Conservation (phyloP, 768 basidiomycete genomes). For the Psilocybe cubensis region DNA sequence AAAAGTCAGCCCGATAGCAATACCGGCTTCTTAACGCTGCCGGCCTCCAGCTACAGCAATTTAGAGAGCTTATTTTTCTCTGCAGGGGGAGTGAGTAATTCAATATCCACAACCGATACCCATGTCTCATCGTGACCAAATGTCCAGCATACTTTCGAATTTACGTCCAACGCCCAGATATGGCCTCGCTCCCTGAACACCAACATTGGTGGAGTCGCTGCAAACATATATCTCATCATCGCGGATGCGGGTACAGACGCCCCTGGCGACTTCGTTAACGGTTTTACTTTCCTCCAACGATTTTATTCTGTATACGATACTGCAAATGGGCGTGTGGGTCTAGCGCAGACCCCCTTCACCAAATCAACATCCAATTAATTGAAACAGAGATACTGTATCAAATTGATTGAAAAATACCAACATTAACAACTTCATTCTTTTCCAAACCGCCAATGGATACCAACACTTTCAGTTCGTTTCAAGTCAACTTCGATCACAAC, state of each 20-base stretch:
- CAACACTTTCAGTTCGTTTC: too few species aligned
- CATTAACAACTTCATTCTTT: too few species aligned
- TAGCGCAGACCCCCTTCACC: conserved; percentile 57
- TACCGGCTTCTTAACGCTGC: conserved; percentile 57
- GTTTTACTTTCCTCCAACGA: conserved; percentile 42
- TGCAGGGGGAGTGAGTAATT: conserved; percentile 46
- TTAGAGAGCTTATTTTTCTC: conserved; percentile 62
- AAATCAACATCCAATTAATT: conserved; percentile 37
- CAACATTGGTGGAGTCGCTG: conserved; percentile 52
- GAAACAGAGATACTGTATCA: too few species aligned
- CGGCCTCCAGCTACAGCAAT: conserved; percentile 48
- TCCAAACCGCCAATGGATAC: too few species aligned
- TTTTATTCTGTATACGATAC: conserved; percentile 72
- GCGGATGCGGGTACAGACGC: conserved; percentile 49
- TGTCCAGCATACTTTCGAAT: conserved; percentile 52
- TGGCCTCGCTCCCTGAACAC: conserved; percentile 66
- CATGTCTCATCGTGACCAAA: too few species aligned
- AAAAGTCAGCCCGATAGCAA: conserved; percentile 40
- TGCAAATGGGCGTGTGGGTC: conserved; percentile 53
- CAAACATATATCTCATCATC: conserved; percentile 57
- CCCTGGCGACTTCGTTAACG: conserved; percentile 66
- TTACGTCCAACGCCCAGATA: conserved; percentile 68
- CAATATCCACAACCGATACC: too few species aligned
- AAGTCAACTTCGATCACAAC: too few species aligned
- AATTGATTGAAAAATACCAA: too few species aligned